These are phyloP conservation scores for Neonectria magnoliae DNA, from an alignment of 2,329 filamentous ascomycete species.

Conservation along the genomic window DNA sequence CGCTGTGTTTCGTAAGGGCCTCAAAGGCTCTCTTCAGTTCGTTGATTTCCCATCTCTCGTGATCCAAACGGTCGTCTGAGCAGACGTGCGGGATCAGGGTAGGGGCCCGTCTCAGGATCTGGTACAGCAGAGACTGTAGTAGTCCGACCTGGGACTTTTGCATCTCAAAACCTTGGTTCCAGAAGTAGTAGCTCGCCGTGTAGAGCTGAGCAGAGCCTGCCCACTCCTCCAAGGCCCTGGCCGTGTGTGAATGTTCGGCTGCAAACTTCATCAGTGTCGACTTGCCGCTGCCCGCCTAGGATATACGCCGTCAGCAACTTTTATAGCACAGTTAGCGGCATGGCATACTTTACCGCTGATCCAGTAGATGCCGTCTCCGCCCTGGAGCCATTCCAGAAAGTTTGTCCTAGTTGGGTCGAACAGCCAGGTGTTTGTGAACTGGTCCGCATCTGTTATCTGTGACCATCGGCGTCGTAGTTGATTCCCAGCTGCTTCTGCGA, in stretches of 20 bases:
- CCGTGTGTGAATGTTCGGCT: neutral
- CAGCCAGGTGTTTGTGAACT: too few relatives aligned
- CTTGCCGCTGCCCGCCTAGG: neutral
- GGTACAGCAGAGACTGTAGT: neutral
- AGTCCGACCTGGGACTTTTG: neutral
- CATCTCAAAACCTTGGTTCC: neutral
- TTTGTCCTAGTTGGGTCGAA: too few relatives aligned
- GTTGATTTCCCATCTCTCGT: neutral
- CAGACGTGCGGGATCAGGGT: neutral
- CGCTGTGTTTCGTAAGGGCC: neutral
- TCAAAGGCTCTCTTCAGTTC: neutral
- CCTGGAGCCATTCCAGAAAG: too few relatives aligned
- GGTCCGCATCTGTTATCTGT: too few relatives aligned
- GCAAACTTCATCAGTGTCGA: neutral
- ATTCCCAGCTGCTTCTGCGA: too few relatives aligned
- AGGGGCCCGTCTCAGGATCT: neutral
- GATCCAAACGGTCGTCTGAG: too few relatives aligned
- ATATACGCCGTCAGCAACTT: too few relatives aligned
- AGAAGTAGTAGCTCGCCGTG: neutral
- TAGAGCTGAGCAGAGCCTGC: neutral
- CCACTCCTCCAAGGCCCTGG: neutral
- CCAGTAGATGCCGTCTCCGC: too few relatives aligned
- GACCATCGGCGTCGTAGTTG: too few relatives aligned
- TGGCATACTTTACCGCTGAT: too few relatives aligned
- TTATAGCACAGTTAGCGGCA: too few relatives aligned